These are phyloP conservation scores for Gonapodya prolifera DNA, from an alignment of 192 early-diverging fungal species.

Conservation along the genomic window DNA sequence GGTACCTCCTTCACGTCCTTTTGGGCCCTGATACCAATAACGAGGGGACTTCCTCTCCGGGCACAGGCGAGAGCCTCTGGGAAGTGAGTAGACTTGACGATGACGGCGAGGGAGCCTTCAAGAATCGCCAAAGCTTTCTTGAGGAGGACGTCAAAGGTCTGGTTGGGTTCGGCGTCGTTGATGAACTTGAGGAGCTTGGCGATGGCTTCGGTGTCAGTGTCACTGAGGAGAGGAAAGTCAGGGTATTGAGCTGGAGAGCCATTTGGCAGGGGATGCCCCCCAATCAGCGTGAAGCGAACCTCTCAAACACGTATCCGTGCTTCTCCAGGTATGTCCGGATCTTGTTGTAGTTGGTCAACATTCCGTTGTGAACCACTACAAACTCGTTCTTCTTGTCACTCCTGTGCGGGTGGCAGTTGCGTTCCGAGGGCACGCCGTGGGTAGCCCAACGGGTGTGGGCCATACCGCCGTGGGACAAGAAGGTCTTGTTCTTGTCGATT, in stretches of 20 bases:
- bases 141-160: conserved; percentile 84
- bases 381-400: conserved; percentile 83
- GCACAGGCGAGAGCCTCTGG: conserved; percentile 88
- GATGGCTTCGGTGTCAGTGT: conserved; percentile 96
- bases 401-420: conserved; percentile 96
- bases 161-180: no score
- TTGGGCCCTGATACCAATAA: conserved; percentile 92
- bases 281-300: no score
- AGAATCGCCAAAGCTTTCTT: conserved; percentile 38
- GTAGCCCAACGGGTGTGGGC: conserved; percentile 99
- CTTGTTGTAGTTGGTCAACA: conserved; percentile 99
- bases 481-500: conserved; percentile 50
- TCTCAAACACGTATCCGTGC: conserved; percentile 91
- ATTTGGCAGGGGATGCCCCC: no score
- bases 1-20: conserved; percentile 98
- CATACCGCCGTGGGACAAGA: conserved; percentile 80
- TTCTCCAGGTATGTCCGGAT: conserved; percentile 83
- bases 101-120: conserved; percentile 92
- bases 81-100: conserved; percentile 90
- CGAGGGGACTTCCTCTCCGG: conserved; percentile 90
- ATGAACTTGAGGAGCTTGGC: conserved; percentile 97
- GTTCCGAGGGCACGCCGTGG: conserved; percentile 84
- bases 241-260: no score
- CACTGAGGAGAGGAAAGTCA: no score
- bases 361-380: conserved; percentile 73